A percentile compares a stretch with the other conserved stretches of the same genome.
phyloP scores from a whole-genome alignment of 768 basidiomycete genomes.

The Collybia sp. region DNA sequence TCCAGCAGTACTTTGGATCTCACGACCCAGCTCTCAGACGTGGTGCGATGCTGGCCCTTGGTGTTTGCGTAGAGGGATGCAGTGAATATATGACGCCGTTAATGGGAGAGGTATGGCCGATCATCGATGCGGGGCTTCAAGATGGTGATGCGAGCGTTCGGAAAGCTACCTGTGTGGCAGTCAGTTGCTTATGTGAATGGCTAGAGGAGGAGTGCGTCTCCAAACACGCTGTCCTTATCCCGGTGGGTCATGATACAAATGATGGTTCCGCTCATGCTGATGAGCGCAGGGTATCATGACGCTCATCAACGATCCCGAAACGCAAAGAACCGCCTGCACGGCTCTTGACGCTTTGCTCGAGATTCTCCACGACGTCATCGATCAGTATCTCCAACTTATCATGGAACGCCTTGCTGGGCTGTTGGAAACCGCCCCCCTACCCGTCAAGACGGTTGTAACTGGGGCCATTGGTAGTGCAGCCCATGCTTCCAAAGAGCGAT shows the following conservation, averaged over 20 bases:
- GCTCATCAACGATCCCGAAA: slow-evolving; percentile 80
- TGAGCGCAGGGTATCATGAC: slow-evolving; percentile 74
- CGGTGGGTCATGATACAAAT: slow-evolving; percentile 44
- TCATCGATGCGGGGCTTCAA: slow-evolving; percentile 83
- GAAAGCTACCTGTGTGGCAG: slow-evolving; percentile 93
- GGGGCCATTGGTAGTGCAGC: slow-evolving; percentile 98
- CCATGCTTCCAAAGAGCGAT: slow-evolving; percentile 88
- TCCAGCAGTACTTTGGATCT: slow-evolving; percentile 82
- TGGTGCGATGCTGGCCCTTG: slow-evolving; percentile 91
- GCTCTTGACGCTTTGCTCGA: slow-evolving; percentile 96
- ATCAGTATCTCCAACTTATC: slow-evolving; percentile 86
- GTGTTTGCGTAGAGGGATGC: slow-evolving; percentile 95
- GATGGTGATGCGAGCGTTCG: slow-evolving; percentile 84
- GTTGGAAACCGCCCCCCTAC: slow-evolving; percentile 79
- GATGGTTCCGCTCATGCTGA: slow-evolving; percentile 3
- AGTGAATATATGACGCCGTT: slow-evolving; percentile 96
- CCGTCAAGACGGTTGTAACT: slow-evolving; percentile 91
- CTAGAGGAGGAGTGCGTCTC: slow-evolving; percentile 87
- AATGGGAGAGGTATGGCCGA: slow-evolving; percentile 89
- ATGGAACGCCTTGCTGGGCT: slow-evolving; percentile 91
- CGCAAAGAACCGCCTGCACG: slow-evolving; percentile 92
- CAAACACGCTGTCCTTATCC: slow-evolving; percentile 80
- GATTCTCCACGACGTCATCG: slow-evolving; percentile 86
- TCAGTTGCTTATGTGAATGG: slow-evolving; percentile 97
- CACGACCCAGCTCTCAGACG: slow-evolving; percentile 77